Conservation (phyloP, 73 alveolate genomes). For the Paramecium pentaurelia region DNA sequence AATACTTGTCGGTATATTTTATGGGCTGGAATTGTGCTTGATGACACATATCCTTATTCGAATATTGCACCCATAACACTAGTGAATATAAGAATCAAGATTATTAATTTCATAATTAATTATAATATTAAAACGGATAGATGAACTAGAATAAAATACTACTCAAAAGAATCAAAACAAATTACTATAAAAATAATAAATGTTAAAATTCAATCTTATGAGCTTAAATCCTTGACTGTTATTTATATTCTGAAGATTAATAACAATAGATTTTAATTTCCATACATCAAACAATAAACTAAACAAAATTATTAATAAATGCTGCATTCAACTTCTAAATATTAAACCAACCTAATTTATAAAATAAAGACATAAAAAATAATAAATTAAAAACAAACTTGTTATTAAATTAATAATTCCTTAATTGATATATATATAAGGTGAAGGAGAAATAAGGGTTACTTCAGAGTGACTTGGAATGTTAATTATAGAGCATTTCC, state of each 20-base stretch:
- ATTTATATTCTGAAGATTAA: neutral
- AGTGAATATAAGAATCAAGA: neutral
- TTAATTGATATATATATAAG: too few species aligned
- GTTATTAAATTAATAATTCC: too few species aligned
- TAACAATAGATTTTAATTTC: neutral
- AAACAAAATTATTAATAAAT: too few species aligned
- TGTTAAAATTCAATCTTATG: neutral
- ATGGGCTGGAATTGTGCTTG: neutral
- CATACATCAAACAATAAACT: too few species aligned
- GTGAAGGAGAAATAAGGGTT: too few species aligned
- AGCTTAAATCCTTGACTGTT: neutral
- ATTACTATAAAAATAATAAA: neutral
- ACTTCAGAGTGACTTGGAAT: too few species aligned
- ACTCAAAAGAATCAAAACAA: neutral
- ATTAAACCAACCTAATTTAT: too few species aligned
- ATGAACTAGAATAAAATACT: neutral
- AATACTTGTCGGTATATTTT: neutral
- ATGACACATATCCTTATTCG: neutral
- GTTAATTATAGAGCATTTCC: too few species aligned
- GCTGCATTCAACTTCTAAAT: too few species aligned
- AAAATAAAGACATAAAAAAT: too few species aligned
- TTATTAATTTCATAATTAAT: neutral
- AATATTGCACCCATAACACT: neutral
- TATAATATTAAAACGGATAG: constrained; percentile 28
- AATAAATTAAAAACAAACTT: too few species aligned